These are phyloP conservation scores for Vitis riparia DNA, from an alignment of 164 flowering plant genomes.

Conservation along the genomic window DNA sequence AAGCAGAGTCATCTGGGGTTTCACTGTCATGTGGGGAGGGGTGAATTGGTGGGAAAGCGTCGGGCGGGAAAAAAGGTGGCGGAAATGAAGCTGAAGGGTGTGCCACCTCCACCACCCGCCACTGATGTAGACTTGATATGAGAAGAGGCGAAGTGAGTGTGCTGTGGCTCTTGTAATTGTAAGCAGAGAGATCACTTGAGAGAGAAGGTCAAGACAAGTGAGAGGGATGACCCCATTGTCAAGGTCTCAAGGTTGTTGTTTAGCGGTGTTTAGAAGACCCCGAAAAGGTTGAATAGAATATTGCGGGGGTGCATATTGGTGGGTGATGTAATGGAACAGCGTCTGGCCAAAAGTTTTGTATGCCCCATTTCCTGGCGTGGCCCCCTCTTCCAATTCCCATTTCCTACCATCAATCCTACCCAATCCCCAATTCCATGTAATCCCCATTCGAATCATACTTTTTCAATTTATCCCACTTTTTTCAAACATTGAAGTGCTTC, in stretches of 20 bases:
- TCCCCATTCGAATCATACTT: too few species aligned
- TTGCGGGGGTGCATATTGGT: conserved; percentile 7
- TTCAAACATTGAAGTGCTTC: too few species aligned
- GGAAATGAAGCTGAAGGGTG: conserved; percentile 12
- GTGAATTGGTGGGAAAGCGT: conserved; percentile 47
- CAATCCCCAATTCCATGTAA: too few species aligned
- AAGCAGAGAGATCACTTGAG: not conserved
- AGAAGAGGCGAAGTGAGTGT: not conserved
- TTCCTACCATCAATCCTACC: too few species aligned
- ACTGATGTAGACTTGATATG: conserved; percentile 33
- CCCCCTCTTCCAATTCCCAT: not conserved
- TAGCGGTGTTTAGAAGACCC: not conserved
- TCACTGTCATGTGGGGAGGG: conserved; percentile 25
- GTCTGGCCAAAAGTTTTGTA: conserved; percentile 17
- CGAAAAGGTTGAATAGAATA: conserved; percentile 3
- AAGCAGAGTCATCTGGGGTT: conserved; percentile 2
- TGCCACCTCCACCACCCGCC: conserved; percentile 39
- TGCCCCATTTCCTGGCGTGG: not conserved
- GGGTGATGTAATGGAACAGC: conserved; percentile 34
- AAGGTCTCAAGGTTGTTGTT: too few species aligned
- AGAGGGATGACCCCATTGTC: too few species aligned
- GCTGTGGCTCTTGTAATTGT: too few species aligned
- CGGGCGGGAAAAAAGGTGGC: conserved; percentile 38
- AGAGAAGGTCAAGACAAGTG: not conserved
- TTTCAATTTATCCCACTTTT: too few species aligned